Evolutionary conservation across 2,329 filamentous ascomycete genomes (phyloP).

Genomic region (Neonectria neomacrospora): DNA sequence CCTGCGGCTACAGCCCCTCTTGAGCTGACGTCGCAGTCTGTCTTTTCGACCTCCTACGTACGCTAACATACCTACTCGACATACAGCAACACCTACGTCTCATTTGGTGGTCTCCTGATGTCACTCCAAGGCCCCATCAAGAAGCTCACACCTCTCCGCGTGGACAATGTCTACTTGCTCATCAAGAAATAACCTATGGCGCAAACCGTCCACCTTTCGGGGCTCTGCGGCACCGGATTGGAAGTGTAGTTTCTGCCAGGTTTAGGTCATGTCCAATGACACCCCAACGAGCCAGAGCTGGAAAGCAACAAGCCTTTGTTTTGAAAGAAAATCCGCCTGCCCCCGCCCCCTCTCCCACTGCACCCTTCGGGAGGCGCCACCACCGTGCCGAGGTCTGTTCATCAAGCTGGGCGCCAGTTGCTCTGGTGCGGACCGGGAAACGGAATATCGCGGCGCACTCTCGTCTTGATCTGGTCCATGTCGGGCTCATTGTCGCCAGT

Average conservation of each 20-base stretch:
- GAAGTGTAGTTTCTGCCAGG: conserved; percentile 32
- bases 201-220: conserved; percentile 28
- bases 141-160: conserved; percentile 90
- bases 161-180: conserved; percentile 93
- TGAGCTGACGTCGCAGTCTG: neutral
- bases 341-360: neutral
- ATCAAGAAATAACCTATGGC: conserved; percentile 79
- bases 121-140: conserved; percentile 94
- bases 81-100: conserved; percentile 88
- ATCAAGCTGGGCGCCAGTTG: conserved; percentile 42
- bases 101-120: conserved; percentile 91
- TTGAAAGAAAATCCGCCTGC: conserved; percentile 1
- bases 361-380: neutral
- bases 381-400: neutral
- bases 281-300: conserved; percentile 37
- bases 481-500: conserved; percentile 82
- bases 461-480: conserved; percentile 78
- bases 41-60: neutral
- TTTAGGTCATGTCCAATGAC: conserved; percentile 41
- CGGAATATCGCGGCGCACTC: conserved; percentile 81
- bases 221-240: conserved; percentile 15
- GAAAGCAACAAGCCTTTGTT: conserved; percentile 17
- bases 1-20: neutral
- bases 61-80: conserved; percentile 28
- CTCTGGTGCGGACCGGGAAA: conserved; percentile 76